phyloP scores from a whole-genome alignment of 257 asterid genomes.

The Solanum piurae region DNA sequence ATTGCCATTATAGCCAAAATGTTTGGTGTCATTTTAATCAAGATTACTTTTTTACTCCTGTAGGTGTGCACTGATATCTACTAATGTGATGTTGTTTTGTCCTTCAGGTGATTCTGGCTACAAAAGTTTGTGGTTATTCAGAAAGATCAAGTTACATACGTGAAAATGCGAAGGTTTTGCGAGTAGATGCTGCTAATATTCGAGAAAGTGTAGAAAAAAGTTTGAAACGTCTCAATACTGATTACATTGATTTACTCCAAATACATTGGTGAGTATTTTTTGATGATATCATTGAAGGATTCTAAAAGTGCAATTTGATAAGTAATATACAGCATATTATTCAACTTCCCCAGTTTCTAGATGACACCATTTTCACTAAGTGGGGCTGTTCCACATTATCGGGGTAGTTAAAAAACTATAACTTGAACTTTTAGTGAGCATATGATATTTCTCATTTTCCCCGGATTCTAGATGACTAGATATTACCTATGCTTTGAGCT shows the following conservation, averaged over 20 bases:
- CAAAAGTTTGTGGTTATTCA: conserved; percentile 88
- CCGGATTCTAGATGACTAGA: background rate
- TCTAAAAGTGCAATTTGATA: background rate
- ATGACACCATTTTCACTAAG: background rate
- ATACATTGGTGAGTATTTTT: conserved; percentile 68
- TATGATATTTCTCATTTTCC: background rate
- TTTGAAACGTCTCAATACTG: conserved; percentile 80
- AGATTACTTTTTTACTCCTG: background rate
- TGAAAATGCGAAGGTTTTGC: conserved; percentile 40
- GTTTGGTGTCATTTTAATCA: background rate
- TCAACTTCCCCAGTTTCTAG: background rate
- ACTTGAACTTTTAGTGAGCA: background rate
- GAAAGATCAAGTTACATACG: conserved; percentile 49
- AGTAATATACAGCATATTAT: background rate
- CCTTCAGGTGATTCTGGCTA: conserved; percentile 73
- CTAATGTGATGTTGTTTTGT: background rate
- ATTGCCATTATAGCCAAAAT: background rate
- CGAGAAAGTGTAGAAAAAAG: conserved; percentile 92
- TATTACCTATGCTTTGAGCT: background rate
- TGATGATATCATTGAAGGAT: background rate
- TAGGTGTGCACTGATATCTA: background rate
- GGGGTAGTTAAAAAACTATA: background rate
- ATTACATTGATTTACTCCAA: conserved; percentile 90
- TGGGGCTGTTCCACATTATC: background rate
- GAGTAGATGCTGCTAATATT: conserved; percentile 93